phyloP scores from a whole-genome alignment of 176 grass and related monocot species.

The Cymbopogon citratus region DNA sequence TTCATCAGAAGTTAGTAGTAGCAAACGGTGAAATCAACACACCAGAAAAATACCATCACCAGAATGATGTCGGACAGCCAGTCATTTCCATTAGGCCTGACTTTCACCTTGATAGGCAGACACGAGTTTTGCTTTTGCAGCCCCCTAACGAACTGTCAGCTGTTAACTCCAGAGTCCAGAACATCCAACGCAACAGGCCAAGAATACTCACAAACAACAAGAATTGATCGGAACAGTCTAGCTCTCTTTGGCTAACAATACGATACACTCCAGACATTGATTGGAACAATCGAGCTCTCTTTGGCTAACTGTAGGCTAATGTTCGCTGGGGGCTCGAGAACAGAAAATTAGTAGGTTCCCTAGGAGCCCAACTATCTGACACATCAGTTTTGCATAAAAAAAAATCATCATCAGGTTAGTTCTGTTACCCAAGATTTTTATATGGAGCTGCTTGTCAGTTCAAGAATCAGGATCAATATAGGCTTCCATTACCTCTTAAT shows the following conservation, averaged over 20 bases:
- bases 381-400: not conserved
- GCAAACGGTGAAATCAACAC: not conserved
- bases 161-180: not conserved
- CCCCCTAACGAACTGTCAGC: too few relatives aligned
- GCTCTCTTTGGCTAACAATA: too few relatives aligned
- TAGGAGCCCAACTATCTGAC: not conserved
- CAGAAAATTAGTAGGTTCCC: not conserved
- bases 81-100: not conserved
- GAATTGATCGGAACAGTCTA: too few relatives aligned
- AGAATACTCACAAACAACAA: not conserved
- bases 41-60: not conserved
- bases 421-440: not conserved
- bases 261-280: not conserved
- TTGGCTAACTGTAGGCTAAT: not conserved
- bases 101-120: not conserved
- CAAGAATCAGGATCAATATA: not conserved
- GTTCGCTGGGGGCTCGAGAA: not conserved
- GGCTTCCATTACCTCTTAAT: conserved; percentile 3
- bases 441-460: not conserved
- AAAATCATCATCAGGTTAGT: not conserved
- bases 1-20: conserved; percentile 15
- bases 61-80: not conserved
- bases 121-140: not conserved
- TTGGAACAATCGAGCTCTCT: not conserved
- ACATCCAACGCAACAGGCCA: not conserved